Base-by-base conservation (phyloP, 2,329 filamentous ascomycete species). In the Diplodia sapinea region DNA sequence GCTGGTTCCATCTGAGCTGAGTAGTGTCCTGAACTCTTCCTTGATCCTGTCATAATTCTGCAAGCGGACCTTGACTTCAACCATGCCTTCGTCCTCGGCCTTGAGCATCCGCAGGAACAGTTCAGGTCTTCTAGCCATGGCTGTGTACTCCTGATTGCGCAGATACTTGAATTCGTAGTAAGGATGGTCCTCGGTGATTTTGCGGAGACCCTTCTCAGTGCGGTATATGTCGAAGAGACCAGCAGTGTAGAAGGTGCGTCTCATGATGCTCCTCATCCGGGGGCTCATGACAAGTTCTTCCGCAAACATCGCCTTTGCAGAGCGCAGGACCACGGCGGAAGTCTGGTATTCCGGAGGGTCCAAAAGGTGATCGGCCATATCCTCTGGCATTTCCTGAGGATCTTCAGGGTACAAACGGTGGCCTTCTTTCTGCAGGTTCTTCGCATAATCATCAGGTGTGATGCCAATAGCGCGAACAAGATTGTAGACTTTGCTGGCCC, bases 81-180 rank as follows among this genome's bases (percentile, higher is more conserved):
- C 86, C 1, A 99, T 83, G 2, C 94, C 94, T 77, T 99, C 95
- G 74, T 95, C 91, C 78, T 99, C 95, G 1, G 95, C 95, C 77
- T 93, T 96, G 78, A 98, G 88, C 95, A 99, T 99, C 80, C 96
- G 94, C 67, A 99, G 82, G 77, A 95, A 99, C 31, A 97, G 84
- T 71, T 97, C 94, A 1, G 95, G 95, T 65, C 91, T 89, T 64
- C 89, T 88, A 2, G 93, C 91, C 68, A 98, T 87, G 71, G 95
- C 91, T 51, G 84, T 83, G 69, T 97, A 91, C 8, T 92, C 91
- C 79, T 97, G 94, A 73, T 95, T 93, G 71, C 93, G 89, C 23
- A 99, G 85, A 73, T 99, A 99, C 79, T 99, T 97, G 82, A 99
- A 92, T 79, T 98, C 95, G 77, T 98, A 98, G 79, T 96, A 98